Percentiles rank a stretch among this genome's conserved stretches.
Conservation (phyloP, 164 flowering plant species). For the Aristolochia fimbriata region DNA sequence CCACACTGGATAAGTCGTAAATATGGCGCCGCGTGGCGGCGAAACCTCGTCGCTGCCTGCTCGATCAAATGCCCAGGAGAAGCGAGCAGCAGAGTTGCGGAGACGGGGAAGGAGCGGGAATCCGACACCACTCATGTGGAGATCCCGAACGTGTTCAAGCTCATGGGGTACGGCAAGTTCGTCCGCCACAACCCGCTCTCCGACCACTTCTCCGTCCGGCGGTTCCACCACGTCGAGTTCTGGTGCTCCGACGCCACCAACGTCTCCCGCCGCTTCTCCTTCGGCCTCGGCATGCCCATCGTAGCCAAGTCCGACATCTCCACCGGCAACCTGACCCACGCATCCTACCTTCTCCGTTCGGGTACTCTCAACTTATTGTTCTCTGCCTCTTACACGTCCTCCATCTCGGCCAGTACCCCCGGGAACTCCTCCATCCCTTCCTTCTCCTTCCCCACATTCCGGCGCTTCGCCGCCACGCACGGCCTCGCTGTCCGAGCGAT, state of each 20-base stretch:
- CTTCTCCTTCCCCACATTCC: conserved; percentile 33
- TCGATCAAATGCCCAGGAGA: too few species aligned
- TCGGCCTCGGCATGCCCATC: conserved; percentile 76
- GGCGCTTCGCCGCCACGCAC: conserved; percentile 46
- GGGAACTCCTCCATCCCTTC: conserved; percentile 40
- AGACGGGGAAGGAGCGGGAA: too few species aligned
- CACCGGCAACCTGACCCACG: conserved; percentile 67
- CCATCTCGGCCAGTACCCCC: conserved; percentile 19
- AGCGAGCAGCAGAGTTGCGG: too few species aligned
- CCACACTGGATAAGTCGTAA: too few species aligned
- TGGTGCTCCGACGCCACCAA: conserved; percentile 82
- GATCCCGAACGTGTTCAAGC: conserved; percentile 24
- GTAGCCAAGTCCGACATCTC: conserved; percentile 76
- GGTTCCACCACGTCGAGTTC: conserved; percentile 88
- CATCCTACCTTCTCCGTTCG: conserved; percentile 72
- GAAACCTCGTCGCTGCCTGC: too few species aligned
- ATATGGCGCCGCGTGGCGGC: too few species aligned
- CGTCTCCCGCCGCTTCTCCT: conserved; percentile 54
- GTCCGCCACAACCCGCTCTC: conserved; percentile 59
- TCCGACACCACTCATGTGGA: not conserved
- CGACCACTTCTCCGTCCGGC: conserved; percentile 46
- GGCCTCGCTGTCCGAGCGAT: conserved; percentile 77
- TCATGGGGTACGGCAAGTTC: conserved; percentile 54
- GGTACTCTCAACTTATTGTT: conserved; percentile 58
- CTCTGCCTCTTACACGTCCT: conserved; percentile 81